Conservation (phyloP, 768 basidiomycete genomes). For the Gloeostereum incarnatum region DNA sequence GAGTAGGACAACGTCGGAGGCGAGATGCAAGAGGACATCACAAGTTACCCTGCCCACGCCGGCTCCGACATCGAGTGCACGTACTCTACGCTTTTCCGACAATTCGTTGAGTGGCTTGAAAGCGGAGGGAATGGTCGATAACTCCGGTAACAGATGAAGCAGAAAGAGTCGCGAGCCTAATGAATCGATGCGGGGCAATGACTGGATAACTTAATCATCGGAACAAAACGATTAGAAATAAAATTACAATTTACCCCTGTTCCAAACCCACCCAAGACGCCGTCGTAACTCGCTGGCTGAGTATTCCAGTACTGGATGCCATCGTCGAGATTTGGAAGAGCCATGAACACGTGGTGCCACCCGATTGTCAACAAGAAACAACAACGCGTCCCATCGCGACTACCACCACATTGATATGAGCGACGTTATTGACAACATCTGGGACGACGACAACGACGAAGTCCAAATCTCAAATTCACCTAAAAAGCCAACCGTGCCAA, state of each 20-base stretch:
- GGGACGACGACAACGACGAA: conserved; percentile 40
- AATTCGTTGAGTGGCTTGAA: conserved; percentile 37
- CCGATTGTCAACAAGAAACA: conserved; percentile 23
- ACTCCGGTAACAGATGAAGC: conserved; percentile 69
- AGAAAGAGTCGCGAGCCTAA: conserved; percentile 86
- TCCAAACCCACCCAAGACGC: conserved; percentile 68
- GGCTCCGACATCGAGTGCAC: conserved; percentile 89
- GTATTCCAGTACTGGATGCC: conserved; percentile 84
- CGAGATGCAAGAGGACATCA: conserved; percentile 82
- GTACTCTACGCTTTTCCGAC: conserved; percentile 30
- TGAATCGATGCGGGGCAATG: conserved; percentile 85
- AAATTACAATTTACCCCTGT: conserved; percentile 46
- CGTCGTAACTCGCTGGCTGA: conserved; percentile 76
- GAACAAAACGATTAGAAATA: conserved; percentile 11
- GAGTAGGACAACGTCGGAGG: conserved; percentile 79
- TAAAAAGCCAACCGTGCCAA: not conserved
- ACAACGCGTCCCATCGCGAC: conserved; percentile 28
- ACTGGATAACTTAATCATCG: conserved; percentile 29
- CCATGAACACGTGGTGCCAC: conserved; percentile 10
- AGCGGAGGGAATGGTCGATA: conserved; percentile 71
- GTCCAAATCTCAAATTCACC: conserved; percentile 7
- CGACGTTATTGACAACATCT: conserved; percentile 37
- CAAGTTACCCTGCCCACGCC: conserved; percentile 91
- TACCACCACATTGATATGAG: too few relatives aligned
- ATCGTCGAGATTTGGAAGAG: conserved; percentile 52